phyloP scores from a whole-genome alignment of 2,329 filamentous ascomycete species.

The Arthrobotrys sinensis region DNA sequence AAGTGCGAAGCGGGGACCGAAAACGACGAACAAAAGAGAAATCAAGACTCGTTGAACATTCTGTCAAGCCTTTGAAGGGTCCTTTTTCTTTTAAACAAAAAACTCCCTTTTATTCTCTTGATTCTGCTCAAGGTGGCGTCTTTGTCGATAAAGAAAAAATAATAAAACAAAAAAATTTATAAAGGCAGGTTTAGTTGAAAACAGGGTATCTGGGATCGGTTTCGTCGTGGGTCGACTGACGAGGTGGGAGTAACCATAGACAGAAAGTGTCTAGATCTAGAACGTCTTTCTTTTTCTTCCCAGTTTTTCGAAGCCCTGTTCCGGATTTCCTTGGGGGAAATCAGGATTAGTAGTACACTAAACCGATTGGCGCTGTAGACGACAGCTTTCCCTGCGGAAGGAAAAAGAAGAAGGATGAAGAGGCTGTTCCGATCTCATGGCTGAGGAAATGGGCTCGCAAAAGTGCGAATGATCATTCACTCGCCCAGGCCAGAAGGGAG shows the following conservation, averaged over 20 bases:
- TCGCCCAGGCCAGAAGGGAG: neutral
- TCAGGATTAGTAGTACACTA: slow-evolving; percentile 7
- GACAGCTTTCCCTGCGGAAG: neutral
- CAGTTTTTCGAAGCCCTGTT: neutral
- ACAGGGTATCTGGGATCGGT: slow-evolving; percentile 24
- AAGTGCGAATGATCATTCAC: slow-evolving; percentile 2
- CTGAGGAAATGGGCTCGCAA: slow-evolving; percentile 16
- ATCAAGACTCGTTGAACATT: slow-evolving; percentile 6
- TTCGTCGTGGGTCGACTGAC: slow-evolving; percentile 25
- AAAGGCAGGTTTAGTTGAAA: slow-evolving; percentile 2
- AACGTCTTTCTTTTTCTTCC: slow-evolving; percentile 8
- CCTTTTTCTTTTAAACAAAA: neutral
- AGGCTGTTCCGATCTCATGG: slow-evolving; percentile 23
- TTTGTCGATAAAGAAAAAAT: slow-evolving; percentile 1
- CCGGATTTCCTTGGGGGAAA: slow-evolving; percentile 16
- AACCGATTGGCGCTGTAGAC: slow-evolving; percentile 6
- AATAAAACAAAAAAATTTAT: neutral
- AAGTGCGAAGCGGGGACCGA: neutral
- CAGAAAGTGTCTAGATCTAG: slow-evolving; percentile 35
- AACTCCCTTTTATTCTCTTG: slow-evolving; percentile 22
- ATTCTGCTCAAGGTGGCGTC: slow-evolving; percentile 22
- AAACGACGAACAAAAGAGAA: neutral
- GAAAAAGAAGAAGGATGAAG: slow-evolving; percentile 12
- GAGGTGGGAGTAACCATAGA: slow-evolving; percentile 41
- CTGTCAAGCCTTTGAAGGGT: slow-evolving; percentile 1